These are phyloP conservation scores for Colletotrichum liriopes DNA, from an alignment of 2,329 filamentous ascomycete genomes.

Conservation along the genomic window DNA sequence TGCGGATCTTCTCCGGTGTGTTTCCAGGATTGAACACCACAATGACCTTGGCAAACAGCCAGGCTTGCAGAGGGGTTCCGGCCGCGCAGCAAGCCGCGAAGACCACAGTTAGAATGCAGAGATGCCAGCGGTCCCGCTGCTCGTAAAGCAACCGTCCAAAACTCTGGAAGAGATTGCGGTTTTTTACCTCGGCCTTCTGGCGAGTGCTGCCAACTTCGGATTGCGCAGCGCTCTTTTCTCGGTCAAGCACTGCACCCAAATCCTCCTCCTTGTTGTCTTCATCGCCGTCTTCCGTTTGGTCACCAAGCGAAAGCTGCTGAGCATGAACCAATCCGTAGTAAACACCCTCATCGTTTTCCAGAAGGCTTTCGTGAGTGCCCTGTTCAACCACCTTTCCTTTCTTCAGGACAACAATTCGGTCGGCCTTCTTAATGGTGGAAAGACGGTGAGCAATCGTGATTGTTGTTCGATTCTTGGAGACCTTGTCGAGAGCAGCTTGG, in stretches of 20 bases:
- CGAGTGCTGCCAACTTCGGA: slow-evolving; percentile 51
- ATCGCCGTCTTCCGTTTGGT: slow-evolving; percentile 57
- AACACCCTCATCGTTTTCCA: slow-evolving; percentile 72
- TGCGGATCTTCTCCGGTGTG: slow-evolving; percentile 52
- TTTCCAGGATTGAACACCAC: slow-evolving; percentile 61
- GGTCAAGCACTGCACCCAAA: slow-evolving; percentile 55
- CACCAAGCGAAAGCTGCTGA: slow-evolving; percentile 71
- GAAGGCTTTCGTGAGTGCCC: slow-evolving; percentile 81
- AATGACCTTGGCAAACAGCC: slow-evolving; percentile 69
- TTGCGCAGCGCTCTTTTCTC: slow-evolving; percentile 62
- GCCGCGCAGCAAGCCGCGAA: slow-evolving; percentile 61
- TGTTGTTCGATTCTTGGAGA: slow-evolving; percentile 76
- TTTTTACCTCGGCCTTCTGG: slow-evolving; percentile 53
- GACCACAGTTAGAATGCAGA: slow-evolving; percentile 66
- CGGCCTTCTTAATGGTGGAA: slow-evolving; percentile 83
- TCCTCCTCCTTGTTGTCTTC: slow-evolving; percentile 59
- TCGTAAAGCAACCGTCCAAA: slow-evolving; percentile 73
- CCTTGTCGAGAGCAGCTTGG: slow-evolving; percentile 74
- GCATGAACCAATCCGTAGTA: slow-evolving; percentile 79
- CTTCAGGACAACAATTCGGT: slow-evolving; percentile 83
- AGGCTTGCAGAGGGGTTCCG: slow-evolving; percentile 67
- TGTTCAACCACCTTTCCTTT: slow-evolving; percentile 80
- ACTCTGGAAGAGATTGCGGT: slow-evolving; percentile 64
- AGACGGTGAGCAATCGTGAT: slow-evolving; percentile 83
- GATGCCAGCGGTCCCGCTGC: slow-evolving; percentile 65